Conservation (phyloP, 176 grass and related monocot species). For the Eleusine coracana region DNA sequence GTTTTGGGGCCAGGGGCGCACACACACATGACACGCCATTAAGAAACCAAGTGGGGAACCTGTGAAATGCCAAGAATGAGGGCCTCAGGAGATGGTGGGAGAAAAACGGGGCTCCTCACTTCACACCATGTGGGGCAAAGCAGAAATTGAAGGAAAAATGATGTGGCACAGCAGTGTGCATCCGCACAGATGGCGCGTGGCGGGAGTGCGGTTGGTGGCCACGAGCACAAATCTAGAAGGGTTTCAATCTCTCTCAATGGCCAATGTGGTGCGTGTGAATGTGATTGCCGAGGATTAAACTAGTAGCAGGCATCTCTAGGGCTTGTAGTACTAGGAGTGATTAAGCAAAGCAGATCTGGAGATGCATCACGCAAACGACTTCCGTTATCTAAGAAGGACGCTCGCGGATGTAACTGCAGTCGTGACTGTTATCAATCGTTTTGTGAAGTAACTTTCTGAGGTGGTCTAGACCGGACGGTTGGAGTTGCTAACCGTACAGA, state of each 20-base stretch:
- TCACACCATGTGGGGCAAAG: neutral
- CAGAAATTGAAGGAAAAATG: neutral
- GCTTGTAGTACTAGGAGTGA: no score
- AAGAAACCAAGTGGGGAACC: constrained; percentile 5
- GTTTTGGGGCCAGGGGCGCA: neutral
- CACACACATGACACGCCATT: neutral
- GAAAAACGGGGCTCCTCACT: constrained; percentile 6
- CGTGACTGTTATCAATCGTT: neutral
- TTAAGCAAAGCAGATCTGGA: neutral
- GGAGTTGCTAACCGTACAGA: constrained; percentile 3
- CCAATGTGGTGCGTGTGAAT: constrained; percentile 11
- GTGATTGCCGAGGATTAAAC: neutral
- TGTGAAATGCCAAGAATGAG: constrained; percentile 28
- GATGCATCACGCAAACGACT: neutral
- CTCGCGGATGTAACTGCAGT: neutral
- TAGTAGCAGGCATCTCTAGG: neutral
- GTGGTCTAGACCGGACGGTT: neutral
- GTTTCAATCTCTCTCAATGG: neutral
- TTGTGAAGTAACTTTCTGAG: neutral
- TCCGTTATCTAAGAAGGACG: neutral
- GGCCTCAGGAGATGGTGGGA: neutral
- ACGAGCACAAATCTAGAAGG: constrained; percentile 28
- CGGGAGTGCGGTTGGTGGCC: constrained; percentile 16
- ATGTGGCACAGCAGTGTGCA: neutral
- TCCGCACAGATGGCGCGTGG: neutral